A percentile compares a stretch with the other conserved stretches of the same genome.
phyloP scores from a whole-genome alignment of 768 basidiomycete genomes.

The Multifurca ochricompacta region DNA sequence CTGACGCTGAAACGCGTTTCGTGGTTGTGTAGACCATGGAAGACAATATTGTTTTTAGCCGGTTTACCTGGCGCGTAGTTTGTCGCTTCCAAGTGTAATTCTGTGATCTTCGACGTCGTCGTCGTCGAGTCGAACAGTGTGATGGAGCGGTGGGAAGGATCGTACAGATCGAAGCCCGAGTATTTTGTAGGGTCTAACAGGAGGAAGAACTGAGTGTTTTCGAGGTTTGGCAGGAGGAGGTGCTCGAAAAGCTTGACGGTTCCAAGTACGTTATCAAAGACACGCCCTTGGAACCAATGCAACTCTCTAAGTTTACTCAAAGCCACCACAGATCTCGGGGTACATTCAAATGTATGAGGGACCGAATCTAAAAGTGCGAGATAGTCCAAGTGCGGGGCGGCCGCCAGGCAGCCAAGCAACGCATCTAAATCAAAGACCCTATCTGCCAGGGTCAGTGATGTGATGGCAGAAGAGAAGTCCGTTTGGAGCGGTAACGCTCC shows the following conservation, averaged over 20 bases:
- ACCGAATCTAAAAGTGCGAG: slow-evolving; percentile 5
- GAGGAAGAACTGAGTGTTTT: neutral
- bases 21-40: slow-evolving; percentile 1
- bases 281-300: slow-evolving; percentile 8
- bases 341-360: slow-evolving; percentile 1
- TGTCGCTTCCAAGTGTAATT: slow-evolving; percentile 6
- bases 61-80: slow-evolving; percentile 1
- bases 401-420: slow-evolving; percentile 2
- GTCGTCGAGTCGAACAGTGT: neutral
- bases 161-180: neutral
- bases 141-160: neutral
- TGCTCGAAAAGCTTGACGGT: slow-evolving; percentile 16
- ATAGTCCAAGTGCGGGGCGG: slow-evolving; percentile 11
- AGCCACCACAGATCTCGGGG: neutral
- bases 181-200: slow-evolving; percentile 3
- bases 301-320: neutral
- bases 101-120: slow-evolving; percentile 2
- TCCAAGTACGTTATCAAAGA: slow-evolving; percentile 7
- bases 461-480: slow-evolving; percentile 3
- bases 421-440: slow-evolving; percentile 1
- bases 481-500: neutral
- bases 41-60: slow-evolving; percentile 10
- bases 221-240: slow-evolving; percentile 3
- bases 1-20: slow-evolving; percentile 11
- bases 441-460: slow-evolving; percentile 4